Evolutionary conservation across 106 monocot species (phyloP).

Genomic region (Vanilla planifolia): DNA sequence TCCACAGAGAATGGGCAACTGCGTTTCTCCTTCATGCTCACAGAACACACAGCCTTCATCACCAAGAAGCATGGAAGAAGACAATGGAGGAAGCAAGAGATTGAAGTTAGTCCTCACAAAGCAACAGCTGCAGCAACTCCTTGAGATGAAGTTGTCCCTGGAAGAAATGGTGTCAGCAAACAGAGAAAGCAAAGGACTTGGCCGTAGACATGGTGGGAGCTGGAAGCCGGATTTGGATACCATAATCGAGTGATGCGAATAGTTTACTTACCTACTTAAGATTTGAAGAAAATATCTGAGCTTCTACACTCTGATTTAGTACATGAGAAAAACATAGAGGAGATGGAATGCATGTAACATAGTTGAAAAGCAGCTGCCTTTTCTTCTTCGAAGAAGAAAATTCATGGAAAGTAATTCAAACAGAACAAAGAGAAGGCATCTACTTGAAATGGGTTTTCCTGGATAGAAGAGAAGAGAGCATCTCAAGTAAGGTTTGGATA

Average conservation of each 20-base stretch:
- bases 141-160: not conserved
- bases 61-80: not conserved
- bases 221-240: constrained; percentile 3
- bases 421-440: too few relatives aligned
- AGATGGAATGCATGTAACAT: too few relatives aligned
- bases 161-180: not conserved
- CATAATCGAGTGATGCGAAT: not conserved
- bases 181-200: not conserved
- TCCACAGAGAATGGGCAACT: not conserved
- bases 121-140: not conserved
- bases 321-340: too few relatives aligned
- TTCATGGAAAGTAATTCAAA: too few relatives aligned
- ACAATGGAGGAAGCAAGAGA: not conserved
- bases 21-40: not conserved
- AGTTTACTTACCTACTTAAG: too few relatives aligned
- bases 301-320: too few relatives aligned
- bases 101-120: constrained; percentile 1
- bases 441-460: too few relatives aligned
- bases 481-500: too few relatives aligned
- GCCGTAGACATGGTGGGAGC: not conserved
- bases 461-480: too few relatives aligned
- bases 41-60: not conserved
- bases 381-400: too few relatives aligned
- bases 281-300: too few relatives aligned
- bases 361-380: too few relatives aligned